These are phyloP conservation scores for Fomitiporia mediterranea DNA, from an alignment of 1,284 basidiomycete genomes.

Conservation along the genomic window DNA sequence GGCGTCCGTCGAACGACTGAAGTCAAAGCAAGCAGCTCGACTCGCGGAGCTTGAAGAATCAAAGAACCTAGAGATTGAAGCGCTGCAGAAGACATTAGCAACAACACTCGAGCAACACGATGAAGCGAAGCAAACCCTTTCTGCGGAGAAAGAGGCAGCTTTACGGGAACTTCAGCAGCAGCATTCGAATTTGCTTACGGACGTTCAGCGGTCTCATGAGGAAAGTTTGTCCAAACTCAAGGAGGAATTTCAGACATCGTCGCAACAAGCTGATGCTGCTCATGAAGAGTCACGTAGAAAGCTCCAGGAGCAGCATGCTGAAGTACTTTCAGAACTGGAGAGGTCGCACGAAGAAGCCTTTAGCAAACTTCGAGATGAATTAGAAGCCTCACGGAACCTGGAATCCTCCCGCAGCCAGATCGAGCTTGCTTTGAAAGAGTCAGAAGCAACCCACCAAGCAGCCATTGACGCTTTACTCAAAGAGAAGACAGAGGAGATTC, in stretches of 20 bases:
- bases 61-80: conserved; percentile 40
- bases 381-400: conserved; percentile 24
- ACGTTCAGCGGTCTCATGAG: conserved; percentile 50
- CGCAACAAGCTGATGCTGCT: conserved; percentile 28
- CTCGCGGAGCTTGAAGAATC: conserved; percentile 33
- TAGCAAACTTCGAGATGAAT: conserved; percentile 23
- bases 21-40: conserved; percentile 36
- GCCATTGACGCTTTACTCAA: conserved; percentile 21
- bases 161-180: conserved; percentile 49
- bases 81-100: conserved; percentile 35
- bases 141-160: conserved; percentile 47
- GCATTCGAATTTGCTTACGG: conserved; percentile 50
- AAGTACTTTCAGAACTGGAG: conserved; percentile 46
- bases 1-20: conserved; percentile 36
- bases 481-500: conserved; percentile 33
- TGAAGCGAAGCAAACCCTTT: conserved; percentile 35
- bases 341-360: conserved; percentile 49
- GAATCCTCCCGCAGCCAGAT: conserved; percentile 13
- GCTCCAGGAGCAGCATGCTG: conserved; percentile 53
- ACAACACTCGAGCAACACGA: conserved; percentile 38
- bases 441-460: conserved; percentile 27
- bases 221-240: conserved; percentile 46
- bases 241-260: conserved; percentile 15
- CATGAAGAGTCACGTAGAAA: conserved; percentile 39
- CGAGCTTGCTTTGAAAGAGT: not conserved